Evolutionary conservation across 2,329 filamentous ascomycete species (phyloP).

Genomic region (Helotiales sp.): DNA sequence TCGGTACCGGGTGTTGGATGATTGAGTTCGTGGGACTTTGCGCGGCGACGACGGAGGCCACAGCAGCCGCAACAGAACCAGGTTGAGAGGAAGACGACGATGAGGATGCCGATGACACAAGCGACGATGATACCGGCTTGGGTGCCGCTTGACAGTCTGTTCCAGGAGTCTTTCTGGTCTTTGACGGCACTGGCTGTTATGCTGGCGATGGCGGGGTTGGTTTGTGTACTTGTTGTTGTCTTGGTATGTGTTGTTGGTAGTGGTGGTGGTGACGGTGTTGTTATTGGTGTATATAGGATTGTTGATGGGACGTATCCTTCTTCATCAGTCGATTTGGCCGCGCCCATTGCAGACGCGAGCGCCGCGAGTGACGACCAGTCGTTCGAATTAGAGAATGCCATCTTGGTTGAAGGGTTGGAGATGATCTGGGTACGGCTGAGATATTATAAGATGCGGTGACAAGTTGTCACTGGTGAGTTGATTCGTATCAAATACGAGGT

Average conservation of each 20-base stretch:
- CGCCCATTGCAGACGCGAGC: too few species aligned
- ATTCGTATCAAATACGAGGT: background rate
- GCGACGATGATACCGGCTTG: slow-evolving; percentile 11
- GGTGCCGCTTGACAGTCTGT: slow-evolving; percentile 9
- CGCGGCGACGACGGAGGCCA: slow-evolving; percentile 13
- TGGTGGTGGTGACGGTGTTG: background rate
- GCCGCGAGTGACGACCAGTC: too few species aligned
- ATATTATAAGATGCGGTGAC: background rate
- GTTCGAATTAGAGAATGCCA: too few species aligned
- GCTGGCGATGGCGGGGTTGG: background rate
- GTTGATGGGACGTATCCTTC: too few species aligned
- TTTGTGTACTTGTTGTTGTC: background rate
- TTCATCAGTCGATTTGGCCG: too few species aligned
- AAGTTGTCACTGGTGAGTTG: background rate
- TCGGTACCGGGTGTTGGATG: slow-evolving; percentile 1
- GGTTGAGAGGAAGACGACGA: slow-evolving; percentile 12
- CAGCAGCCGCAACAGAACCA: slow-evolving; percentile 29
- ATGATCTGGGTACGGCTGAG: background rate
- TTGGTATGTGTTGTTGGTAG: background rate
- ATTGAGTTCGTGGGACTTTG: slow-evolving; percentile 1
- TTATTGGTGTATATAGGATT: too few species aligned
- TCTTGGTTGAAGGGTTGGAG: background rate
- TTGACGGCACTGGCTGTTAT: background rate
- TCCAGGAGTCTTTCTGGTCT: background rate
- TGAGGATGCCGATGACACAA: slow-evolving; percentile 13